phyloP scores from a whole-genome alignment of 1,284 basidiomycete genomes.

The Lentinula novae-zelandiae region DNA sequence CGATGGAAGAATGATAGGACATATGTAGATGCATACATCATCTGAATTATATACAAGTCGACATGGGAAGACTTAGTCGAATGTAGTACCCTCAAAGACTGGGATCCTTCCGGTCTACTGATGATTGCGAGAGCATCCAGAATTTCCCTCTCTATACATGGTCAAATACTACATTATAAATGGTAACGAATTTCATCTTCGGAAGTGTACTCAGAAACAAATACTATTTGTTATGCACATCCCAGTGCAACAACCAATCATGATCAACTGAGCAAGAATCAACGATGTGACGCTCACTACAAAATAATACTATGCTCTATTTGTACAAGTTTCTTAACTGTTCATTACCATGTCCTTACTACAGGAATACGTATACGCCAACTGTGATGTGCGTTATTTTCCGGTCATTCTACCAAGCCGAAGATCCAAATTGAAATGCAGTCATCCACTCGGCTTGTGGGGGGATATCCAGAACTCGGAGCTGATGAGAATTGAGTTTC shows the following conservation, averaged over 20 bases:
- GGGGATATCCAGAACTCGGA: slow-evolving; percentile 23
- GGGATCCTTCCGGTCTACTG: background rate
- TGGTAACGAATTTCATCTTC: background rate
- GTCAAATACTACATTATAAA: too few relatives aligned
- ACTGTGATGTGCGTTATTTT: background rate
- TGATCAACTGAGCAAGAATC: background rate
- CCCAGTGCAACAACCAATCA: background rate
- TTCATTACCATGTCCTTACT: background rate
- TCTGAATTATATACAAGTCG: background rate
- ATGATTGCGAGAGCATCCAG: too few relatives aligned
- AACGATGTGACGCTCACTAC: background rate
- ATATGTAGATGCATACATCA: background rate
- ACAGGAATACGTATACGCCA: background rate
- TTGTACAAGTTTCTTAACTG: background rate
- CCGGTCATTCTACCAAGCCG: background rate
- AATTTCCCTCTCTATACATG: too few relatives aligned
- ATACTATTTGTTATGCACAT: background rate
- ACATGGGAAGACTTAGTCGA: background rate
- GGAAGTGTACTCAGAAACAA: background rate
- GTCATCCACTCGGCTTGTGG: slow-evolving; percentile 9
- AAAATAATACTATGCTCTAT: background rate
- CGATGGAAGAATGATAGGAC: background rate
- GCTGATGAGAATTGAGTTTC: slow-evolving; percentile 38
- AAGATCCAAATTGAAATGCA: background rate
- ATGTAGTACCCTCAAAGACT: background rate